A percentile compares a stretch with the other conserved stretches of the same genome.
Conservation (phyloP, 306 rosid genomes). For the Quercus robur region DNA sequence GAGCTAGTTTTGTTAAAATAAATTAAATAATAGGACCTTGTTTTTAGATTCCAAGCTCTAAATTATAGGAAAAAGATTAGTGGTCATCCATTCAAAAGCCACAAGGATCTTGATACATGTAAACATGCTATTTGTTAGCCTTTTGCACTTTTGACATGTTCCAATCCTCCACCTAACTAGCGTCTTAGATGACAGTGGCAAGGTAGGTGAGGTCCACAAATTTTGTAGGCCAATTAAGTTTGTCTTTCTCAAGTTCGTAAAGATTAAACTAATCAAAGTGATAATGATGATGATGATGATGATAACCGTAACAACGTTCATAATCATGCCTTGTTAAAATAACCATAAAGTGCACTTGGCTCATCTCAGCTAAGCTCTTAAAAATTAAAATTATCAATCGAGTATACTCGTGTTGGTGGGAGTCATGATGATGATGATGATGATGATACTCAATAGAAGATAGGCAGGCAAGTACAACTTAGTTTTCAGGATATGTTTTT, state of each 20-base stretch:
- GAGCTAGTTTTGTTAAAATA: too few relatives aligned
- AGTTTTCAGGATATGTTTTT: conserved; percentile 25
- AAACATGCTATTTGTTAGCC: background rate
- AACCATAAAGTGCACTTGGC: conserved; percentile 14
- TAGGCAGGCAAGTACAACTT: conserved; percentile 1
- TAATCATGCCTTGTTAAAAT: background rate
- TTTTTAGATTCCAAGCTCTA: too few relatives aligned
- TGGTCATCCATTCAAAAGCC: background rate
- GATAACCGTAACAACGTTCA: conserved; percentile 13
- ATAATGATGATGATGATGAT: background rate
- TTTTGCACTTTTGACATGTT: conserved; percentile 23
- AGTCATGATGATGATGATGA: conserved; percentile 31
- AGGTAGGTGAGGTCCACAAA: conserved; percentile 13
- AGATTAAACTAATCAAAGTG: conserved; percentile 4
- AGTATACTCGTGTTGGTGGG: conserved; percentile 22
- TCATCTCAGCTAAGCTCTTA: background rate
- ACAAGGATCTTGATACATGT: conserved; percentile 13
- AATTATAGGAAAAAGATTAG: too few relatives aligned
- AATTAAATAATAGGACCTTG: too few relatives aligned
- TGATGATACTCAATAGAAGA: background rate
- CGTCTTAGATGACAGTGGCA: conserved; percentile 4
- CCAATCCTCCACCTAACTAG: conserved; percentile 10
- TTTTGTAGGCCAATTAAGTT: background rate
- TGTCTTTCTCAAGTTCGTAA: background rate
- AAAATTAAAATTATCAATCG: background rate